A percentile compares a stretch with the other conserved stretches of the same genome.
Conservation (phyloP, 371 early-diverging fungal genomes). For the Circinella umbellata region DNA sequence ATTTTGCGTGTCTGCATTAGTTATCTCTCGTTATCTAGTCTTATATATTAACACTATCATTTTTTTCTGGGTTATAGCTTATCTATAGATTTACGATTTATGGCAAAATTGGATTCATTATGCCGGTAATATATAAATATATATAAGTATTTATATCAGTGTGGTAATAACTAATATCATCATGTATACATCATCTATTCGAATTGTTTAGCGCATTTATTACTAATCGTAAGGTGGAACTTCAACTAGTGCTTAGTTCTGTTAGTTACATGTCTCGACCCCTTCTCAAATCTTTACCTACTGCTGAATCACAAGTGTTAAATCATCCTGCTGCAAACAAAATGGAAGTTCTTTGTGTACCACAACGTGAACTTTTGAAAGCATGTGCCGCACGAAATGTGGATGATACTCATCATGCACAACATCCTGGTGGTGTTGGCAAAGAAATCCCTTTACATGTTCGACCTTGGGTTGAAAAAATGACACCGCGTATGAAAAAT, state of each 20-base stretch:
- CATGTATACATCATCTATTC: not conserved
- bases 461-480: slow-evolving; percentile 38
- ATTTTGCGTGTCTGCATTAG: not conserved
- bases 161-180: too few relatives aligned
- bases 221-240: slow-evolving; percentile 50
- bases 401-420: slow-evolving; percentile 13
- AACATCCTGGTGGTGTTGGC: slow-evolving; percentile 5
- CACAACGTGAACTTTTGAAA: slow-evolving; percentile 43
- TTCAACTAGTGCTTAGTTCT: slow-evolving; percentile 38
- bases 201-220: slow-evolving; percentile 38
- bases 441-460: slow-evolving; percentile 29
- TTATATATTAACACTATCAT: too few relatives aligned
- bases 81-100: slow-evolving; percentile 46
- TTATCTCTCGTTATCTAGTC: not conserved
- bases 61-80: not conserved
- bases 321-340: slow-evolving; percentile 49
- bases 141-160: not conserved
- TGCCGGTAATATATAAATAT: slow-evolving; percentile 31
- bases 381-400: slow-evolving; percentile 34
- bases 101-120: slow-evolving; percentile 53
- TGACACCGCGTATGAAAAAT: slow-evolving; percentile 34
- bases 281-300: slow-evolving; percentile 39
- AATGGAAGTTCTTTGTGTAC: slow-evolving; percentile 51
- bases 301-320: slow-evolving; percentile 35
- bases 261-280: slow-evolving; percentile 38